Evolutionary conservation across 805 yeast species (phyloP).

Genomic region (Tetrapisispora namnaoensis): DNA sequence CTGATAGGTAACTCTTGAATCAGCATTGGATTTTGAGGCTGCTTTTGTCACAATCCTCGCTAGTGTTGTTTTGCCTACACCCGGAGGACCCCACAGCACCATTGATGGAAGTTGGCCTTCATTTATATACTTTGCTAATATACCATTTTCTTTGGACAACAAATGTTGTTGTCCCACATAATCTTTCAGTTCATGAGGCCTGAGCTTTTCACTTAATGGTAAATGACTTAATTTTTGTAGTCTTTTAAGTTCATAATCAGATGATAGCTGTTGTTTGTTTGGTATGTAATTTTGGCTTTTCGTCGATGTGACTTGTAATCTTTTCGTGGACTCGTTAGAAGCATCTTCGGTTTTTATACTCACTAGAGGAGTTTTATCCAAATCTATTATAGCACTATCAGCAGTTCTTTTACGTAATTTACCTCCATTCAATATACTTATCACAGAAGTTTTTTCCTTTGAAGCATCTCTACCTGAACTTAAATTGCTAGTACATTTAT

Average conservation of each 20-base stretch:
- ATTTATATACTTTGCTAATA: conserved; percentile 53
- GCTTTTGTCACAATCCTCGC: conserved; percentile 42
- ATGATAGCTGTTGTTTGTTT: neutral
- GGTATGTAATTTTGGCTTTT: neutral
- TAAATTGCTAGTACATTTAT: conserved; percentile 13
- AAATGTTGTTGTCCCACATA: conserved; percentile 83
- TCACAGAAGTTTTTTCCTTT: conserved; percentile 12
- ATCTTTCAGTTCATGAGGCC: conserved; percentile 63
- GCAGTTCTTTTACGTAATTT: neutral
- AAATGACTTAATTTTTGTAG: conserved; percentile 24
- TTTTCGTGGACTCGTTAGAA: neutral
- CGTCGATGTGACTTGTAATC: conserved; percentile 6
- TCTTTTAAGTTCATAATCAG: conserved; percentile 15
- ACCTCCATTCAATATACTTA: conserved; percentile 9
- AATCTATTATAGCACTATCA: neutral
- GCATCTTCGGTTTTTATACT: neutral
- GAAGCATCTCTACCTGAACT: neutral
- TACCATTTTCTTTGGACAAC: conserved; percentile 49
- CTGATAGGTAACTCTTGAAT: conserved; percentile 23
- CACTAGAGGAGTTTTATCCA: neutral
- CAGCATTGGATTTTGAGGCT: conserved; percentile 8
- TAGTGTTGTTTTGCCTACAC: conserved; percentile 82
- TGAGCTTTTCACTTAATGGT: conserved; percentile 67
- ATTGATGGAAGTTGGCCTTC: conserved; percentile 67
- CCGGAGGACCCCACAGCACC: conserved; percentile 93